Percentiles rank a stretch among this genome's conserved stretches.
These are phyloP conservation scores for Silene conica DNA, from an alignment of 148 eudicot genomes.

Conservation along the genomic window DNA sequence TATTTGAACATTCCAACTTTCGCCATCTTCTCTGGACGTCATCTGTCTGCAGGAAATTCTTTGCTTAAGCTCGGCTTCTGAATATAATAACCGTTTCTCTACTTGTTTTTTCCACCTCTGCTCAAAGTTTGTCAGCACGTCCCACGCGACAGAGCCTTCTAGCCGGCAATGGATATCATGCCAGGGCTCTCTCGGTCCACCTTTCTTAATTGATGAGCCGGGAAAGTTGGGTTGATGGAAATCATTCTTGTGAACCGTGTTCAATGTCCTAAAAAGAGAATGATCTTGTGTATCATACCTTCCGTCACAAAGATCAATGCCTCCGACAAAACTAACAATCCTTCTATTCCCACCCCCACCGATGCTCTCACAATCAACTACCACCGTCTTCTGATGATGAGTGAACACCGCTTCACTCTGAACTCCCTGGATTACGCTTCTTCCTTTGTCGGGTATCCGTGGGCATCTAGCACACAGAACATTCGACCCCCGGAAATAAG, in stretches of 20 bases:
- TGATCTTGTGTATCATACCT: slow-evolving; percentile 68
- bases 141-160: slow-evolving; percentile 85
- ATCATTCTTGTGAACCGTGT: slow-evolving; percentile 46
- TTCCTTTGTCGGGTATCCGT: slow-evolving; percentile 43
- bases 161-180: slow-evolving; percentile 74
- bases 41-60: slow-evolving; percentile 30
- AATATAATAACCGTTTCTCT: slow-evolving; percentile 26
- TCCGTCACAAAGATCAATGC: slow-evolving; percentile 85
- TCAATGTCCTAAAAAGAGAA: slow-evolving; percentile 51
- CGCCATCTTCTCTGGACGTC: slow-evolving; percentile 31
- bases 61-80: slow-evolving; percentile 33
- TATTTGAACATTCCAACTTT: slow-evolving; percentile 75
- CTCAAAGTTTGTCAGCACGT: slow-evolving; percentile 74
- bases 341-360: slow-evolving; percentile 30
- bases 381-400: slow-evolving; percentile 75
- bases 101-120: slow-evolving; percentile 77
- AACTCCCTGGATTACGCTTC: slow-evolving; percentile 48
- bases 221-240: slow-evolving; percentile 82
- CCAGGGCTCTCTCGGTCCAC: slow-evolving; percentile 95
- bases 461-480: slow-evolving; percentile 66
- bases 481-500: slow-evolving; percentile 45
- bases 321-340: slow-evolving; percentile 66
- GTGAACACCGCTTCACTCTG: slow-evolving; percentile 57
- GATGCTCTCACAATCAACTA: slow-evolving; percentile 43
- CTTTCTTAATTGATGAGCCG: slow-evolving; percentile 53